Base-by-base conservation (phyloP, 2,329 filamentous ascomycete genomes). In the Fusarium xylarioides region DNA sequence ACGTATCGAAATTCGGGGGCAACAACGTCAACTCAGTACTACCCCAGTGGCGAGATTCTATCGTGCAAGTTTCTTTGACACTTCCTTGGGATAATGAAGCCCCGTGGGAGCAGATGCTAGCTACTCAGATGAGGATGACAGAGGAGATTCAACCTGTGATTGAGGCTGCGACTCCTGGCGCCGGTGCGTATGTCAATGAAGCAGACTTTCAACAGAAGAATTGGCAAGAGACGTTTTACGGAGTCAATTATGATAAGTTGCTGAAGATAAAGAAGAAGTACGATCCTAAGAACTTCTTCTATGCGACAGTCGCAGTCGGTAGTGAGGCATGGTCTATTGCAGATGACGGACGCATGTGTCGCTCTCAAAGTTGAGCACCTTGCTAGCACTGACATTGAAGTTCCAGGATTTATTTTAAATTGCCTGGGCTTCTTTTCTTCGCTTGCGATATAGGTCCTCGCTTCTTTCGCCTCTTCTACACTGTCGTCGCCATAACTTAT, bases 111-210 rank as follows among this genome's bases (percentile, higher is more conserved):
- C 74, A 79, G 9, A 81, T 82, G 77, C 21, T 79, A 2, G 77
- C 75, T 16, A 60, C 70, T 14, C 80, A 82, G 61, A 66, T 68
- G 47, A 74, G 57, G 9, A 80, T 81, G 23, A 81, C 79, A 0
- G 44, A 77, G 1, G 72, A 75, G 14, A 61, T 81, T 0, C 71
- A 76, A 23, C 76, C 78, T 2, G 37, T 78, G 0, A 71, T 81
- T 9, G 75, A 78, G 38, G 74, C 71, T 4, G 79, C 83, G 11
- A 84, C 85, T 0, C 84, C 85, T 1, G 81, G 80, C 1, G 79
- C 81, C 7, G 85, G 84, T 3, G 78, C 82, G 4, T 88, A 88
- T 71, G 80, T 86, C 80, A 89, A 87, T 67, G 87, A 90, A 78
- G 86, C 83, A 2, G 83, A 88, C 74, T 85, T 85, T 55, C 78